Conservation (phyloP, 192 early-diverging fungal genomes). For the Fimicolochytrium jonesii region DNA sequence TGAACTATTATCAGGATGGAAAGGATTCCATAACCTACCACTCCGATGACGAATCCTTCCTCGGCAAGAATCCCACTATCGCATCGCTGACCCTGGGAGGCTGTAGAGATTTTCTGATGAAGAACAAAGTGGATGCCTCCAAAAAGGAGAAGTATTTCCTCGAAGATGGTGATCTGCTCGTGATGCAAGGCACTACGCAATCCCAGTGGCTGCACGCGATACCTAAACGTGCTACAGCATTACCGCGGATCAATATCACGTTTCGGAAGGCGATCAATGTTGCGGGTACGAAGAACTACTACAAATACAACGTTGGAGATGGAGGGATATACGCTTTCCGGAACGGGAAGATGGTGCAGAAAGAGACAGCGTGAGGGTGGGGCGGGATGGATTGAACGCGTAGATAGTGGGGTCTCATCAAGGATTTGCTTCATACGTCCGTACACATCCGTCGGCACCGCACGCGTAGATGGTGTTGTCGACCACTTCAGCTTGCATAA, state of each 20-base stretch:
- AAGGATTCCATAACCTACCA: conserved; percentile 7
- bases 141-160: conserved; percentile 14
- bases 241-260: conserved; percentile 8
- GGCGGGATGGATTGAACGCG: not conserved
- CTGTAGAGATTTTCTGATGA: conserved; percentile 12
- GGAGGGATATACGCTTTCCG: not conserved
- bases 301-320: conserved; percentile 6
- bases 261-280: conserved; percentile 12
- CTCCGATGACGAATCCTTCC: conserved; percentile 10
- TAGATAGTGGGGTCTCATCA: not conserved
- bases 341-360: conserved; percentile 1
- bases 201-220: conserved; percentile 6
- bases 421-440: too few species aligned
- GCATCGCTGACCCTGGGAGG: conserved; percentile 6
- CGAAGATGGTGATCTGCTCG: conserved; percentile 4
- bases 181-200: conserved; percentile 9
- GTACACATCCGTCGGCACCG: conserved; percentile 53
- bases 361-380: too few species aligned
- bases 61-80: conserved; percentile 6
- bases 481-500: conserved; percentile 57
- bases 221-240: not conserved
- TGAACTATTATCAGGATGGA: conserved; percentile 12
- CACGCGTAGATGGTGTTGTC: conserved; percentile 54
- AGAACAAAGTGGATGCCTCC: not conserved
- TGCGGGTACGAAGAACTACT: conserved; percentile 13